phyloP scores from a whole-genome alignment of 2,329 filamentous ascomycete genomes.

The Diaporthe nobilis region DNA sequence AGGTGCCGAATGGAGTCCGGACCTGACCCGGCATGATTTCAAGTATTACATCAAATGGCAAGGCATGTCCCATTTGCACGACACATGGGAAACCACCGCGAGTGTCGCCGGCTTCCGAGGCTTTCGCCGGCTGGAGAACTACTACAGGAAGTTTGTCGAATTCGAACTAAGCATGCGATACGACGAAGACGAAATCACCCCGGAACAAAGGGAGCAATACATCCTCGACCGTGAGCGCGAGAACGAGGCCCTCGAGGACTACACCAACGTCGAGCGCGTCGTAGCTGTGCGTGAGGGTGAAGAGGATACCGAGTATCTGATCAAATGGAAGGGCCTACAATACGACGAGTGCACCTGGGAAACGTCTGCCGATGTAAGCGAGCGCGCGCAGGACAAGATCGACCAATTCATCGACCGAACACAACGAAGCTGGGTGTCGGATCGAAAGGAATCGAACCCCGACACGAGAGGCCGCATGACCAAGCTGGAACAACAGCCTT shows the following conservation, averaged over 20 bases:
- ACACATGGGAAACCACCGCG: conserved; percentile 91
- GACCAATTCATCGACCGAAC: conserved; percentile 91
- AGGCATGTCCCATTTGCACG: conserved; percentile 93
- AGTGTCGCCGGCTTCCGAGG: conserved; percentile 83
- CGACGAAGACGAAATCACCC: conserved; percentile 80
- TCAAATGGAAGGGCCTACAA: conserved; percentile 96
- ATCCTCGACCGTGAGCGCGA: conserved; percentile 95
- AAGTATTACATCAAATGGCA: conserved; percentile 98
- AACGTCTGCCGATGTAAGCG: conserved; percentile 78
- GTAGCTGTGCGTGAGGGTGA: conserved; percentile 87
- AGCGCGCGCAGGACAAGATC: conserved; percentile 88
- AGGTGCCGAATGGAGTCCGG: conserved; percentile 70
- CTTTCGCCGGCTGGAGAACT: conserved; percentile 92
- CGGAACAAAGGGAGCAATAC: conserved; percentile 93
- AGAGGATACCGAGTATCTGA: conserved; percentile 87
- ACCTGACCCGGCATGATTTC: conserved; percentile 80
- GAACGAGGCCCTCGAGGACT: conserved; percentile 89
- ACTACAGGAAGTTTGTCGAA: conserved; percentile 86
- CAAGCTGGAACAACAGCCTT: conserved; percentile 84
- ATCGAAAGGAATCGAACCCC: conserved; percentile 81
- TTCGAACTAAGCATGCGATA: conserved; percentile 84
- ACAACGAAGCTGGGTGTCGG: conserved; percentile 84
- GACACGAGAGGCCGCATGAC: conserved; percentile 81
- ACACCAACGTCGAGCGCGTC: conserved; percentile 92
- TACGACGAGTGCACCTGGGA: conserved; percentile 99